Conservation (phyloP, 495 filamentous ascomycete genomes). For the Saxophila tyrrhenica region DNA sequence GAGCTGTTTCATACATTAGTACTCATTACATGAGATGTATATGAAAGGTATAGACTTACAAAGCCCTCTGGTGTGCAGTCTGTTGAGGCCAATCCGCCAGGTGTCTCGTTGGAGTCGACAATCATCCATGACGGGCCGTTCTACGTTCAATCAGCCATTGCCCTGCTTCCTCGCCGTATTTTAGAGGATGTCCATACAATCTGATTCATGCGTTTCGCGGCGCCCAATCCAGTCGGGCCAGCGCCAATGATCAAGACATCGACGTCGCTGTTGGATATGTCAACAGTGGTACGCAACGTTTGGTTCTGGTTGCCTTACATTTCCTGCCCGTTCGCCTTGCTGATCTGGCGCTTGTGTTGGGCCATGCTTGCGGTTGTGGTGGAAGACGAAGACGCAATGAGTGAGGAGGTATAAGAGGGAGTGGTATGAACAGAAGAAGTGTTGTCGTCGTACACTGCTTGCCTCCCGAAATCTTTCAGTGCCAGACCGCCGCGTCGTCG, state of each 20-base stretch:
- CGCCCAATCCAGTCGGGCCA: conserved; percentile 91
- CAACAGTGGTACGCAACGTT: conserved; percentile 1
- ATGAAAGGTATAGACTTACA: conserved; percentile 48
- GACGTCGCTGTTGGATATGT: conserved; percentile 52
- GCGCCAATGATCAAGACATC: conserved; percentile 98
- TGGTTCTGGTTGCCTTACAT: conserved; percentile 27
- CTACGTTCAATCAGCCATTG: conserved; percentile 32
- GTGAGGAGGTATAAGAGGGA: too few relatives aligned
- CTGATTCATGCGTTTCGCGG: conserved; percentile 94
- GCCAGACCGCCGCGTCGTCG: too few relatives aligned
- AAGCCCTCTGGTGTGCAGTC: conserved; percentile 95
- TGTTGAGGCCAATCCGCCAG: conserved; percentile 92
- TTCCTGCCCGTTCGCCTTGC: conserved; percentile 25
- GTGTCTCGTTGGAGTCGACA: conserved; percentile 82
- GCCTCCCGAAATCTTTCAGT: too few relatives aligned
- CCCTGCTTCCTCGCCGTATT: not conserved
- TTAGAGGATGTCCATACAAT: conserved; percentile 49
- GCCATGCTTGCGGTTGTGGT: conserved; percentile 27
- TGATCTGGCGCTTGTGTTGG: conserved; percentile 14
- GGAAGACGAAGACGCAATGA: not conserved
- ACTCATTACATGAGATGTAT: not conserved
- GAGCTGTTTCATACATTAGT: conserved; percentile 46
- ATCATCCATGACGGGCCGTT: conserved; percentile 91
- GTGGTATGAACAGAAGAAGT: too few relatives aligned
- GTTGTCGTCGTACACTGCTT: too few relatives aligned